Base-by-base conservation (phyloP, 2,329 filamentous ascomycete species). In the Colletotrichum navitas region DNA sequence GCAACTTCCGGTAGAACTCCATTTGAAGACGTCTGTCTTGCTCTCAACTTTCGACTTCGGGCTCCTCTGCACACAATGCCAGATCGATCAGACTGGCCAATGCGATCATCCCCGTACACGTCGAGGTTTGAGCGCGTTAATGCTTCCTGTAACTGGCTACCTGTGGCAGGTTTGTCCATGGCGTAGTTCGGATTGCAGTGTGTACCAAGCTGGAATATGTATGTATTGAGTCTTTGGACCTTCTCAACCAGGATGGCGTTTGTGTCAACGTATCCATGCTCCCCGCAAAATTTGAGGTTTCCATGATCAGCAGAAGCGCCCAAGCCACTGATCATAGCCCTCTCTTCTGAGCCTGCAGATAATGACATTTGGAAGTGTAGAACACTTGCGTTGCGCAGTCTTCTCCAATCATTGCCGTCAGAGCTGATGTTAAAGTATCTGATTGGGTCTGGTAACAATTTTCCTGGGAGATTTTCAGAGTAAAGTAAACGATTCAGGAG, bases 21-120 rank as follows among this genome's bases (percentile, higher is more conserved):
- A 11, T 54, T 59, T 11, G 41, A 26, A 36, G 43, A 47, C 1
- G 26, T 21, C 56, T 49, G 26, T 12, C 5, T 60, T 26, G n/a
- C 36, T 36, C 63, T 66, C 12, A 18, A 34, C 45, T 24, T 52
- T 16, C 63, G 55, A 11, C 63, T 26, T 34, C 63, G 63, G 59
- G 63, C 61, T 26, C 62, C 18, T 14, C 54, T 14, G n/a, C 34
- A 60, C n/a, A 66, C 26, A 21, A 41, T 49, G 4, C 24, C 55
- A 11, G 63, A 32, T 18, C 52, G 45, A n/a, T 41, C 24, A 51
- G 24, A 26, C 36, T 52, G 63, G 18, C n/a, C 16, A 39, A 55
- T 29, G 6, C 59, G 34, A 16, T 56, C 39, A 16, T 64, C 59
- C 12, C 59, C 65, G 18, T 55, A 64, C 11, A 68, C 21, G 14